These are phyloP conservation scores for Solanum chmielewskii DNA, from an alignment of 257 asterid genomes.

Conservation along the genomic window DNA sequence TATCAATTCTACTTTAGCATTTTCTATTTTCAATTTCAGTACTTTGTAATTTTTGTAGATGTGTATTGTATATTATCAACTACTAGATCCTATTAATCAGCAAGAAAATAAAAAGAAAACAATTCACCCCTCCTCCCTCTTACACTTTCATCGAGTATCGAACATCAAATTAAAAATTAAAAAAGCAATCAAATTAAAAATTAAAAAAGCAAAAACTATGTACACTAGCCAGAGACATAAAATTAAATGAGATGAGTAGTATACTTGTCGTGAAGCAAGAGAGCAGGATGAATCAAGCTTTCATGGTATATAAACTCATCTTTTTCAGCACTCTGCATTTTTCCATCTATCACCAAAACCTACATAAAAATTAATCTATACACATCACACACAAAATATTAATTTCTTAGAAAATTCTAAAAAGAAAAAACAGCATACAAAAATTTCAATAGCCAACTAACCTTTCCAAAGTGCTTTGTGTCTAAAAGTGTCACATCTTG, in stretches of 20 bases:
- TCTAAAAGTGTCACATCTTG: neutral
- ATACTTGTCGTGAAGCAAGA: neutral
- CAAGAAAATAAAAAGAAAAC: too few species aligned
- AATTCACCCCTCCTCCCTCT: too few species aligned
- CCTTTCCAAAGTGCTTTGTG: neutral
- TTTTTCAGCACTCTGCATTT: neutral
- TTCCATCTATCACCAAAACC: neutral
- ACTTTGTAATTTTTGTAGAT: too few species aligned
- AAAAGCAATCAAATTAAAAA: too few species aligned
- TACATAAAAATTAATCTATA: neutral
- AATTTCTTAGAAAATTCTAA: neutral
- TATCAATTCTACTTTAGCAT: too few species aligned
- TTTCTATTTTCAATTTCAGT: too few species aligned
- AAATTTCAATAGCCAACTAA: neutral
- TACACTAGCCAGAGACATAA: too few species aligned
- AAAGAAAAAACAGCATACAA: neutral
- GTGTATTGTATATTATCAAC: too few species aligned
- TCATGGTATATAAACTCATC: neutral
- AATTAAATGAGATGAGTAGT: neutral
- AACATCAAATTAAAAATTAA: too few species aligned
- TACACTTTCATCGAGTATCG: too few species aligned
- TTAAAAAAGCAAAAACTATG: too few species aligned
- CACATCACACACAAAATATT: neutral
- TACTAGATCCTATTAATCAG: too few species aligned
- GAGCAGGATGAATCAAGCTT: neutral